Percentiles rank a stretch among this genome's conserved stretches.
These are phyloP conservation scores for Penicillium chermesinum DNA, from an alignment of 495 filamentous ascomycete genomes.

Conservation along the genomic window DNA sequence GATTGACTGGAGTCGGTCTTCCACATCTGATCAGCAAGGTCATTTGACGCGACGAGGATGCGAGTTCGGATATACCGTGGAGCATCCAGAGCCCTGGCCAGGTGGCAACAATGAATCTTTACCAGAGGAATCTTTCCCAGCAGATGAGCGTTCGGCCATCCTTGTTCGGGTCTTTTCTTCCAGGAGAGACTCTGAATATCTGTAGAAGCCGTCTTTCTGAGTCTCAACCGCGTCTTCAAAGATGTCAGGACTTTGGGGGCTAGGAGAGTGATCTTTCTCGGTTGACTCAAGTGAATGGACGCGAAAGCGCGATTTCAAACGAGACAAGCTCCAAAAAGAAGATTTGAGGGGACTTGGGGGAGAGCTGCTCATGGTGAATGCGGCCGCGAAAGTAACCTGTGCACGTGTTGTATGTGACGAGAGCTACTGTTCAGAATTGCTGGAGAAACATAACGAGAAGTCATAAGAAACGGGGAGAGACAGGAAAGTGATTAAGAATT, in stretches of 20 bases:
- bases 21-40: neutral
- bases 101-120: neutral
- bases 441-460: no score
- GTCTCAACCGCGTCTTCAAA: slow-evolving; percentile 5
- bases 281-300: neutral
- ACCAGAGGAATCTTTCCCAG: no score
- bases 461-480: no score
- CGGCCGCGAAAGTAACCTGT: no score
- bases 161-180: neutral
- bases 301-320: neutral
- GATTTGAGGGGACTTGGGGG: neutral
- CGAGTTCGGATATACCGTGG: neutral
- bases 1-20: neutral
- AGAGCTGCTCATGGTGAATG: neutral
- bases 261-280: neutral
- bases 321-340: neutral
- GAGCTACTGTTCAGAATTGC: no score
- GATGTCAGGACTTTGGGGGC: neutral
- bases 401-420: no score
- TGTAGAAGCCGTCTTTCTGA: slow-evolving; percentile 19
- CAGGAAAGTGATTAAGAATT: no score
- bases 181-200: slow-evolving; percentile 14
- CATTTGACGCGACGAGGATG: neutral
- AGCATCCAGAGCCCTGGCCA: neutral
- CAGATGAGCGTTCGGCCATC: neutral